Conservation (phyloP, 345 rosid species). For the Sonneratia alba region DNA sequence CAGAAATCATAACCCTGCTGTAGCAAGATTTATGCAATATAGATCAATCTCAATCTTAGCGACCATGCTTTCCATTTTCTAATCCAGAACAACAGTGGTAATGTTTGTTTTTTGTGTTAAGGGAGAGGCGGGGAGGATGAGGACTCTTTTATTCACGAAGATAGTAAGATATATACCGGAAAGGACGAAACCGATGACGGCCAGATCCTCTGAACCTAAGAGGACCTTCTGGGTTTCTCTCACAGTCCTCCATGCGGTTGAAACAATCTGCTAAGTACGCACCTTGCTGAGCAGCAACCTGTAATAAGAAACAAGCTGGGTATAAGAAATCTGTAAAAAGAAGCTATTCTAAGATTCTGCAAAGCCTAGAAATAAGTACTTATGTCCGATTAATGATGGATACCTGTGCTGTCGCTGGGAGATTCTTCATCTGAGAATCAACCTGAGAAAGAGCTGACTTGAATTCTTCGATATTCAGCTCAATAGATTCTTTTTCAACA, state of each 20-base stretch:
- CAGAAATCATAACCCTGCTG: neutral
- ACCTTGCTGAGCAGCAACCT: constrained; percentile 98
- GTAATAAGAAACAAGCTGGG: neutral
- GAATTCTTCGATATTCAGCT: constrained; percentile 71
- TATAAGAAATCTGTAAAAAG: neutral
- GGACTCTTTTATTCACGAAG: neutral
- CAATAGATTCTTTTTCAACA: constrained; percentile 45
- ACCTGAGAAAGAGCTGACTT: constrained; percentile 72
- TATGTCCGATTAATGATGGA: neutral
- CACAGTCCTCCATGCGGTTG: constrained; percentile 85
- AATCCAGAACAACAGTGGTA: neutral
- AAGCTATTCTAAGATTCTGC: neutral
- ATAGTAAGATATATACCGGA: constrained; percentile 36
- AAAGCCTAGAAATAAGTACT: neutral
- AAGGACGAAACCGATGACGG: constrained; percentile 91
- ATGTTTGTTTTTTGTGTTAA: neutral
- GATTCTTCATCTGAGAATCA: constrained; percentile 83
- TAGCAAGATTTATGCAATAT: neutral
- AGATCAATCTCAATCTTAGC: neutral
- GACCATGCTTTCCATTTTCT: neutral
- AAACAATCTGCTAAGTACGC: constrained; percentile 85
- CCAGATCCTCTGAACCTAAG: constrained; percentile 86
- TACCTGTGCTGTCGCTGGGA: constrained; percentile 98
- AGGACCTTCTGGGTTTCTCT: constrained; percentile 89
- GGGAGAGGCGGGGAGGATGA: neutral